Evolutionary conservation across 345 rosid genomes (phyloP).

Genomic region (Tarenaya hassleriana): DNA sequence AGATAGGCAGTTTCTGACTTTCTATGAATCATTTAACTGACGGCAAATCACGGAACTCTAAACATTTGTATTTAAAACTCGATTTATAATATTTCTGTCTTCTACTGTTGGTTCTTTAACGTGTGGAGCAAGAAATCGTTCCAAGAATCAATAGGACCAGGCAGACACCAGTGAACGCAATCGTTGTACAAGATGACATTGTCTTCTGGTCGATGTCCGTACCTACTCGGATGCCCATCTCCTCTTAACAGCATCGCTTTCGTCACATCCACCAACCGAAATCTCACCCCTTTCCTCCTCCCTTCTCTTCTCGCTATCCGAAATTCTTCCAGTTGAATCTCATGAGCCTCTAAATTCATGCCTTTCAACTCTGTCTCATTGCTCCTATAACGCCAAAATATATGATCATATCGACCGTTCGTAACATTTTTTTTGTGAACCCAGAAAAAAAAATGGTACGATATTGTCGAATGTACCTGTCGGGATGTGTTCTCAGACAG

Average conservation of each 20-base stretch:
- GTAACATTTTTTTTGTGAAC: no score
- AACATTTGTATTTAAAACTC: no score
- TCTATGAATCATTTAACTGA: no score
- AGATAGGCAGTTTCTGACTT: no score
- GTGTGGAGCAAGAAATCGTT: slow-evolving; percentile 62
- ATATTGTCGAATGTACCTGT: slow-evolving; percentile 40
- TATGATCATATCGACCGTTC: no score
- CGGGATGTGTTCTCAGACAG: slow-evolving; percentile 45
- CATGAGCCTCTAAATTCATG: slow-evolving; percentile 45
- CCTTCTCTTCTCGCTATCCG: slow-evolving; percentile 42
- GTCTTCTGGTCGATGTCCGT: slow-evolving; percentile 56
- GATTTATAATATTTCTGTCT: slow-evolving; percentile 8
- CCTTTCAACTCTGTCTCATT: slow-evolving; percentile 41
- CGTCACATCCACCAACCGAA: slow-evolving; percentile 50
- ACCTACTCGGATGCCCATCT: slow-evolving; percentile 72
- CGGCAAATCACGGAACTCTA: no score
- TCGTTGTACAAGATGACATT: slow-evolving; percentile 68
- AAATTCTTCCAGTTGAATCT: slow-evolving; percentile 62
- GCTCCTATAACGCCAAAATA: slow-evolving; percentile 23
- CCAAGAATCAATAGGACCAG: slow-evolving; percentile 82
- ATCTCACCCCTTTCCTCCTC: background rate
- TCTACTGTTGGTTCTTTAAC: slow-evolving; percentile 52
- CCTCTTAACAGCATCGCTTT: slow-evolving; percentile 49
- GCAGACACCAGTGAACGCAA: slow-evolving; percentile 90
- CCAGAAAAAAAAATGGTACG: no score